Evolutionary conservation across 495 filamentous ascomycete genomes (phyloP).

Genomic region (Umbilicaria muhlenbergii): DNA sequence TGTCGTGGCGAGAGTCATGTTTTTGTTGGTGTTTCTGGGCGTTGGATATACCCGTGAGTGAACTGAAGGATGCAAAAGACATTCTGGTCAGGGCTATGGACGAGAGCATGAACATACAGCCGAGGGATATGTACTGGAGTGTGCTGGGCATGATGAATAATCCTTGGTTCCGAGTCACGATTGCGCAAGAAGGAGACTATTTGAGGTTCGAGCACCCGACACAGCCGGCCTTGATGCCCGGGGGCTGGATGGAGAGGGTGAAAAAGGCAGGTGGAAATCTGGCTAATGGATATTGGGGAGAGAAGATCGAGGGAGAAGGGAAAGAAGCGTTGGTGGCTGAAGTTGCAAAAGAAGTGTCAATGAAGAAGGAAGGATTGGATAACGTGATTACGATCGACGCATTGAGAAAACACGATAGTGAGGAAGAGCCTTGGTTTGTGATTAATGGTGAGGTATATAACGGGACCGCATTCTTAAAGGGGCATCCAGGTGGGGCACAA

Average conservation of each 20-base stretch:
- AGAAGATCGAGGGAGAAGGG: slow-evolving; percentile 46
- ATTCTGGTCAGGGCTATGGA: slow-evolving; percentile 85
- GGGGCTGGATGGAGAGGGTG: slow-evolving; percentile 95
- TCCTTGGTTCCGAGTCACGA: slow-evolving; percentile 76
- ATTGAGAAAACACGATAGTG: slow-evolving; percentile 50
- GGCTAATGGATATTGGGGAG: slow-evolving; percentile 76
- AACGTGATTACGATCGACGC: slow-evolving; percentile 55
- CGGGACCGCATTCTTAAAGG: slow-evolving; percentile 68
- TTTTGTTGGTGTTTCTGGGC: slow-evolving; percentile 97
- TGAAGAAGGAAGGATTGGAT: slow-evolving; percentile 58
- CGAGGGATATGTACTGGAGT: slow-evolving; percentile 93
- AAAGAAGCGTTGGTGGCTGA: slow-evolving; percentile 26
- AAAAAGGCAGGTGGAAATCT: slow-evolving; percentile 77
- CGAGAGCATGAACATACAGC: slow-evolving; percentile 75
- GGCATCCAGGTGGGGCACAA: slow-evolving; percentile 77
- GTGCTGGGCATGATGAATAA: slow-evolving; percentile 99
- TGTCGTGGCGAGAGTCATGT: slow-evolving; percentile 64
- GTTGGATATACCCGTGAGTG: slow-evolving; percentile 47
- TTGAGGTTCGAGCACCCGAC: slow-evolving; percentile 86
- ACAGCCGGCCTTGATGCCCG: slow-evolving; percentile 59
- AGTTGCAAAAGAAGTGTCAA: slow-evolving; percentile 48
- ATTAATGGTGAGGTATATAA: slow-evolving; percentile 89
- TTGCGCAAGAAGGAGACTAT: slow-evolving; percentile 49
- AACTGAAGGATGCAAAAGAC: slow-evolving; percentile 49
- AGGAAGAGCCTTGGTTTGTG: slow-evolving; percentile 73